phyloP scores from a whole-genome alignment of 2,329 filamentous ascomycete genomes.

The Fusarium poae region DNA sequence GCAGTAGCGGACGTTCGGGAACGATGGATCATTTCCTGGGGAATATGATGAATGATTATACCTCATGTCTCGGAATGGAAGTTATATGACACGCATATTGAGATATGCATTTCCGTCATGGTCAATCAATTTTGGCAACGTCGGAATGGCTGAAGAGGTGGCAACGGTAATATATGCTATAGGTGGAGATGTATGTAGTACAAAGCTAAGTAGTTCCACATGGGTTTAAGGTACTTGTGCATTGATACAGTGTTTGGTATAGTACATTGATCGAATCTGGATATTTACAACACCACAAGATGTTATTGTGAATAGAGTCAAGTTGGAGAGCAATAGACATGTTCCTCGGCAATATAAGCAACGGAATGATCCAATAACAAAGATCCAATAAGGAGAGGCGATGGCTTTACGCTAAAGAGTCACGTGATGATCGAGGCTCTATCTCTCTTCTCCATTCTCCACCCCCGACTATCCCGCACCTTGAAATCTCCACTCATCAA shows the following conservation, averaged over 20 bases:
- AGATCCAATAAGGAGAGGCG: constrained; percentile 3
- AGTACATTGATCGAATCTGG: neutral
- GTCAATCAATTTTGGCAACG: neutral
- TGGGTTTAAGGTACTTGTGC: neutral
- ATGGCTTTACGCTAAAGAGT: constrained; percentile 5
- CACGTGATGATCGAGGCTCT: constrained; percentile 15
- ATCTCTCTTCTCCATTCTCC: constrained; percentile 16
- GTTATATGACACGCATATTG: neutral
- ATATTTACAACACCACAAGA: neutral
- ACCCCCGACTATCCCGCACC: constrained; percentile 25
- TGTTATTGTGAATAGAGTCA: neutral
- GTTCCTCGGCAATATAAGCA: constrained; percentile 2
- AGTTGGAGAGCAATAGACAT: neutral
- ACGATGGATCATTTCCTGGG: constrained; percentile 5
- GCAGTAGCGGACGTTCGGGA: neutral
- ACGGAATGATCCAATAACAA: constrained; percentile 4
- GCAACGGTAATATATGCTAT: neutral
- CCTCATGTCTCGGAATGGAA: constrained; percentile 1
- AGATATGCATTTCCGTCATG: neutral
- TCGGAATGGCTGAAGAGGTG: neutral
- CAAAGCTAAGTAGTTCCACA: constrained; percentile 8
- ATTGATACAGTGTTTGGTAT: neutral
- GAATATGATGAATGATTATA: neutral
- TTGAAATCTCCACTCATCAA: constrained; percentile 39
- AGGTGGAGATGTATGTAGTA: constrained; percentile 5